Conservation (phyloP, 495 filamentous ascomycete species). For the Lasiosphaeria ovina region DNA sequence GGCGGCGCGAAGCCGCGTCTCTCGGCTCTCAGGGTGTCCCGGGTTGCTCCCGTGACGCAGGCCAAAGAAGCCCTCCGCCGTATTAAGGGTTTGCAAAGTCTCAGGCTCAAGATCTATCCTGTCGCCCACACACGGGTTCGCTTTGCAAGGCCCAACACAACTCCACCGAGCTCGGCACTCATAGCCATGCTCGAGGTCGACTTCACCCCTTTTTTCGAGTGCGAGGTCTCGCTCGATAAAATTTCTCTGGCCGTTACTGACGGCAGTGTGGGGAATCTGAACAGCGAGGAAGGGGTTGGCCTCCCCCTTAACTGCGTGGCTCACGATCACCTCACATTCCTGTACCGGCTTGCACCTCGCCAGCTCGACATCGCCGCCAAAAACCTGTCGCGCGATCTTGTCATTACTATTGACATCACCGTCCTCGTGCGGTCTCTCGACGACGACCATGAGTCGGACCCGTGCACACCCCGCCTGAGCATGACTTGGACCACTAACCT, state of each 20-base stretch:
- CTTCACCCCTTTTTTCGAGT: conserved; percentile 77
- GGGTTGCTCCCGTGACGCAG: conserved; percentile 63
- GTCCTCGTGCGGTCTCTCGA: conserved; percentile 55
- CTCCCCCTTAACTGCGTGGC: conserved; percentile 71
- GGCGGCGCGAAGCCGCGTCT: conserved; percentile 67
- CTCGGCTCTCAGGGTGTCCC: conserved; percentile 74
- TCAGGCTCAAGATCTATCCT: conserved; percentile 71
- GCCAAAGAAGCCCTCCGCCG: conserved; percentile 55
- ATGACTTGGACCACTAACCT: conserved; percentile 82
- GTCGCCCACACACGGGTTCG: conserved; percentile 81
- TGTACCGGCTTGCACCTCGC: conserved; percentile 73
- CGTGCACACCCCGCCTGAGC: conserved; percentile 68
- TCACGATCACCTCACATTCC: conserved; percentile 78
- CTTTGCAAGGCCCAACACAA: conserved; percentile 69
- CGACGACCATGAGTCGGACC: conserved; percentile 25
- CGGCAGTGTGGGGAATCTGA: conserved; percentile 68
- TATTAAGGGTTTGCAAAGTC: conserved; percentile 62
- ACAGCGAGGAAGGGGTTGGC: conserved; percentile 49
- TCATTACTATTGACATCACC: conserved; percentile 64
- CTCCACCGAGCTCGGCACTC: conserved; percentile 61
- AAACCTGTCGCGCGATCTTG: conserved; percentile 47
- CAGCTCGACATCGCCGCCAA: conserved; percentile 57
- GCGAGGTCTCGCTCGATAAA: conserved; percentile 65
- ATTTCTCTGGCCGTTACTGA: conserved; percentile 64
- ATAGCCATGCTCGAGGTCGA: conserved; percentile 86